A percentile compares a stretch with the other conserved stretches of the same genome.
phyloP scores from a whole-genome alignment of 1,139 yeast species.

The Lodderomyces oxycetoniae region DNA sequence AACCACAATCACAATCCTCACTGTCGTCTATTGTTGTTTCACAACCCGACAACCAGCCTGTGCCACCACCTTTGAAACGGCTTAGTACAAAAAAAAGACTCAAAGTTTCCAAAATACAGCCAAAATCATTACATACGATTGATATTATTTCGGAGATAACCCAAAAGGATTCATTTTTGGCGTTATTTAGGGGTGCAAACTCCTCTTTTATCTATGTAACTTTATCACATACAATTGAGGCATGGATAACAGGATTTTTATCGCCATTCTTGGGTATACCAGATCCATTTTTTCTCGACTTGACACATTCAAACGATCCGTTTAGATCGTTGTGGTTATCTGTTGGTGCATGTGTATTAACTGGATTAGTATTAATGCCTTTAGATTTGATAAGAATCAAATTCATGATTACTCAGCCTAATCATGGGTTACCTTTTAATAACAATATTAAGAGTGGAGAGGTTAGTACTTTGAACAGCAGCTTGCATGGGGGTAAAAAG shows the following conservation, averaged over 20 bases:
- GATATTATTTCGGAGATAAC: constrained; percentile 69
- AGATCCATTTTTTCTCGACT: constrained; percentile 82
- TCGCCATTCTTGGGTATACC: constrained; percentile 84
- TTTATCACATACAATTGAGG: constrained; percentile 71
- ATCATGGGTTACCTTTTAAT: constrained; percentile 12
- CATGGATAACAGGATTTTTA: constrained; percentile 87
- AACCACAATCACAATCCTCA: not conserved
- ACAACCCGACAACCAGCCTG: constrained; percentile 2
- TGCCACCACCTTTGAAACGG: constrained; percentile 6
- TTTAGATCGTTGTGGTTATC: constrained; percentile 61
- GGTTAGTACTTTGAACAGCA: too few relatives aligned
- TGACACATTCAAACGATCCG: constrained; percentile 78
- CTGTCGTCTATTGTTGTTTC: not conserved
- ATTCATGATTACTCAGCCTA: constrained; percentile 57
- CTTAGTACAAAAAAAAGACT: constrained; percentile 8
- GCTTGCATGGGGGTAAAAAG: not conserved
- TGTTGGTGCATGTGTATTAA: constrained; percentile 64
- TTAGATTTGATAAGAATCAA: constrained; percentile 76
- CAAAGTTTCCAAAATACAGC: constrained; percentile 41
- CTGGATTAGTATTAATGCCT: constrained; percentile 78
- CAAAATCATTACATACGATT: constrained; percentile 61
- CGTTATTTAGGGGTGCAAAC: constrained; percentile 82
- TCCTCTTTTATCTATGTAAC: constrained; percentile 79
- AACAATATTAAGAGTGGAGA: constrained; percentile 3
- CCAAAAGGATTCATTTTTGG: constrained; percentile 76